Conservation (phyloP, 768 basidiomycete species). For the Amanita pallidorosea region DNA sequence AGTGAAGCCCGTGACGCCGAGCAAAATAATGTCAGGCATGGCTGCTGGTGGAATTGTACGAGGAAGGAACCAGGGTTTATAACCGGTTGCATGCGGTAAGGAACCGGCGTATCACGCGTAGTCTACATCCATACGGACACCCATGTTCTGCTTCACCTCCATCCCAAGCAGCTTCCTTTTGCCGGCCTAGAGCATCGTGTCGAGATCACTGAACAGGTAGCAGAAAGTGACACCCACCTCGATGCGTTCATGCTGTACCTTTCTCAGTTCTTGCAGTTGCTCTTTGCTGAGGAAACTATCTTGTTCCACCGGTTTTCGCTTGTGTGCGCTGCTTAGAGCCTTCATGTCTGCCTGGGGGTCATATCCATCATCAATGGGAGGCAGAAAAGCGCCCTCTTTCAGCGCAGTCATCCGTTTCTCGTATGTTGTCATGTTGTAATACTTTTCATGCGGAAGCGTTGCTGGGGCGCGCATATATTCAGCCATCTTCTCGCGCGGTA, state of each 20-base stretch:
- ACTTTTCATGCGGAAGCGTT: slow-evolving; percentile 90
- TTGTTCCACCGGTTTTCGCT: slow-evolving; percentile 52
- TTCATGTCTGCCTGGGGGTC: slow-evolving; percentile 81
- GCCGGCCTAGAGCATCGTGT: slow-evolving; percentile 36
- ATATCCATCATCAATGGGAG: slow-evolving; percentile 62
- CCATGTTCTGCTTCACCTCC: slow-evolving; percentile 78
- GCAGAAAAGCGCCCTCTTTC: slow-evolving; percentile 74
- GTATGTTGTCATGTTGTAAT: slow-evolving; percentile 83
- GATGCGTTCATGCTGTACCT: slow-evolving; percentile 75
- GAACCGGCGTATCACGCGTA: slow-evolving; percentile 11
- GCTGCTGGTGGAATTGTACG: neutral
- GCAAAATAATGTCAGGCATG: slow-evolving; percentile 45
- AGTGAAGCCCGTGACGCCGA: slow-evolving; percentile 72
- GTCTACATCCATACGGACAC: slow-evolving; percentile 67
- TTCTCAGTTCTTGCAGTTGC: slow-evolving; percentile 71
- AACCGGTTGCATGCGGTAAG: neutral
- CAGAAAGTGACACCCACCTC: slow-evolving; percentile 38
- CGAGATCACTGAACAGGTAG: neutral
- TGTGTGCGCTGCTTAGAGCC: slow-evolving; percentile 60
- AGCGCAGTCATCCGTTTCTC: slow-evolving; percentile 78
- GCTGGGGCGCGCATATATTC: slow-evolving; percentile 30
- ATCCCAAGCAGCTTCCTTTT: slow-evolving; percentile 85
- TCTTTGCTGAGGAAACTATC: slow-evolving; percentile 73
- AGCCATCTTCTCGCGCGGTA: neutral
- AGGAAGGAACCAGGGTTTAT: neutral